Conservation (phyloP, 208 protist genomes). For the Leishmania mexicana region DNA sequence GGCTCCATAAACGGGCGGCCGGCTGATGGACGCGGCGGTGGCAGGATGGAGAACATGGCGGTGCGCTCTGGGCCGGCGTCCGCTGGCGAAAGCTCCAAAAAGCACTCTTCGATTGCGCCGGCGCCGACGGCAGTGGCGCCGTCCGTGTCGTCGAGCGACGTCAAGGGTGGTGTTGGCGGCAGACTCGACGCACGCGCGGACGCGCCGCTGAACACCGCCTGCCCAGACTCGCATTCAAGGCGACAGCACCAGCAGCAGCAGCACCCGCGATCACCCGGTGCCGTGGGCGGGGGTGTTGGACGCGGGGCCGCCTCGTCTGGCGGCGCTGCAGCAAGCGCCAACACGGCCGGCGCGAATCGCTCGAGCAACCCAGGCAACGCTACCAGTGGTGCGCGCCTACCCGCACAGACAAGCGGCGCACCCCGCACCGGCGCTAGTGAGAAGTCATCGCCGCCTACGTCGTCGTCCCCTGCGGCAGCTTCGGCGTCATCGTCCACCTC, state of each 20-base stretch:
- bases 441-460: slow-evolving; percentile 1
- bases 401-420: background rate
- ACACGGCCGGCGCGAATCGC: background rate
- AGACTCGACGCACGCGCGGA: background rate
- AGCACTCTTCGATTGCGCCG: background rate
- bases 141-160: background rate
- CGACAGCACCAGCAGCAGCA: slow-evolving; percentile 7
- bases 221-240: background rate
- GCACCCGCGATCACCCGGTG: background rate
- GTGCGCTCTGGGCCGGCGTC: background rate
- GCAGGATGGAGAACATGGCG: background rate
- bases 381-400: background rate
- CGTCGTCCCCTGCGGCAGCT: background rate
- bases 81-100: background rate
- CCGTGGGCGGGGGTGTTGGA: background rate
- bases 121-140: background rate
- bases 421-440: background rate
- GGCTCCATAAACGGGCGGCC: background rate
- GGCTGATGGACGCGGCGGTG: too few relatives aligned
- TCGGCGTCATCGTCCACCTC: background rate
- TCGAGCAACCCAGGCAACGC: background rate
- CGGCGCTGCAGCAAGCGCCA: background rate
- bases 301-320: background rate
- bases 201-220: background rate
- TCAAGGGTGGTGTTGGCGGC: background rate